Evolutionary conservation across 2,329 filamentous ascomycete species (phyloP).

Genomic region (Aspergillus thermomutatus): DNA sequence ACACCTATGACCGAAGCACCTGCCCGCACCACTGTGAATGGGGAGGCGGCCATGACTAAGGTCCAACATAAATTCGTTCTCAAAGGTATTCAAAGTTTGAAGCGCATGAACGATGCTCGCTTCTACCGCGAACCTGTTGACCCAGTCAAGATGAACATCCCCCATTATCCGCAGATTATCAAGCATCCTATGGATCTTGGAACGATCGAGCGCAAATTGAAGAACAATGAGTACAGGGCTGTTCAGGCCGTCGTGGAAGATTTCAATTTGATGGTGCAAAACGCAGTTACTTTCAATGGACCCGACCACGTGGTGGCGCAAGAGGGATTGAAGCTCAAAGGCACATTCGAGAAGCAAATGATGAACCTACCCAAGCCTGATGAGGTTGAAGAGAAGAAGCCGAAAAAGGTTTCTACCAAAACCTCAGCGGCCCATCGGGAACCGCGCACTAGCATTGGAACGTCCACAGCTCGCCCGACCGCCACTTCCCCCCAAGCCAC

Average conservation of each 20-base stretch:
- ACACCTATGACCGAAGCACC: slow-evolving; percentile 30
- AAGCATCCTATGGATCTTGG: slow-evolving; percentile 79
- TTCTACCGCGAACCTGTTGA: slow-evolving; percentile 78
- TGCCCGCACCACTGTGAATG: slow-evolving; percentile 10
- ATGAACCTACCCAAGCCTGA: slow-evolving; percentile 56
- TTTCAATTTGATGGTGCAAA: slow-evolving; percentile 73
- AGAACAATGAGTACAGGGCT: slow-evolving; percentile 64
- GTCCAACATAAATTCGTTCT: slow-evolving; percentile 42
- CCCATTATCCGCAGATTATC: slow-evolving; percentile 69
- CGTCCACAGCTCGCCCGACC: slow-evolving; percentile 32
- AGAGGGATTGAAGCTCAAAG: slow-evolving; percentile 60
- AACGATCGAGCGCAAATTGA: slow-evolving; percentile 77
- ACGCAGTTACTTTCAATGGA: slow-evolving; percentile 81
- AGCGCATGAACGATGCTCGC: slow-evolving; percentile 77
- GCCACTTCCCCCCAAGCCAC: slow-evolving; percentile 41
- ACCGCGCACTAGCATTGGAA: slow-evolving; percentile 42
- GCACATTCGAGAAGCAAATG: slow-evolving; percentile 60
- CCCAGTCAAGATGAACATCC: slow-evolving; percentile 69
- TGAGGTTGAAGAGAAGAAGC: slow-evolving; percentile 61
- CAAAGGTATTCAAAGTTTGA: slow-evolving; percentile 51
- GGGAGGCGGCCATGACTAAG: slow-evolving; percentile 34
- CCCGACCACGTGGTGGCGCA: slow-evolving; percentile 68
- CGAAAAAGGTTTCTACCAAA: slow-evolving; percentile 43
- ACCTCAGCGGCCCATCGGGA: slow-evolving; percentile 48
- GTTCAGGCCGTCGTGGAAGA: slow-evolving; percentile 73